Evolutionary conservation across 2,329 filamentous ascomycete species (phyloP).

Genomic region (Talaromyces sp.): DNA sequence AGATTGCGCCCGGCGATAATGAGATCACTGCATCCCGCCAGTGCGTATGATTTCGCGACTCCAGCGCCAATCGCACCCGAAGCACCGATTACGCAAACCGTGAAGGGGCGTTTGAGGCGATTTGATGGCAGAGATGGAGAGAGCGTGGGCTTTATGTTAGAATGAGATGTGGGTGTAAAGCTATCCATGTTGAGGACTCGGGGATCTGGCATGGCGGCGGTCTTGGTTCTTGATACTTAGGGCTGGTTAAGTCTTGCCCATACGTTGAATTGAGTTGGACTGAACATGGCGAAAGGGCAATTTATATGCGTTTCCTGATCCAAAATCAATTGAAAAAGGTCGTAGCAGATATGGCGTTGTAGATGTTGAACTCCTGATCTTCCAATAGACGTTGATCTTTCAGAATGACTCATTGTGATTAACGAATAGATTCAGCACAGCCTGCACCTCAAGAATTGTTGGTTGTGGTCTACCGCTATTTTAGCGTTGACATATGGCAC

Average conservation of each 20-base stretch:
- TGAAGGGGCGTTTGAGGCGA: conserved; percentile 25
- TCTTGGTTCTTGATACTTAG: not conserved
- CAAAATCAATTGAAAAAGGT: not conserved
- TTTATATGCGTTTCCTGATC: not conserved
- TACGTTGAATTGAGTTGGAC: not conserved
- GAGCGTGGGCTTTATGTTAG: conserved; percentile 5
- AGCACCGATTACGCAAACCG: conserved; percentile 34
- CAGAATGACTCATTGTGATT: conserved; percentile 15
- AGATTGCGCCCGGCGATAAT: conserved; percentile 30
- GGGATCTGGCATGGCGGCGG: conserved; percentile 15
- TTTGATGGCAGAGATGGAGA: conserved; percentile 10
- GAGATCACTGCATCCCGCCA: conserved; percentile 29
- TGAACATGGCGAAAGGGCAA: not conserved
- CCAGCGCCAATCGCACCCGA: conserved; percentile 35
- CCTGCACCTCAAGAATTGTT: not conserved
- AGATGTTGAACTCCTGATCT: not conserved
- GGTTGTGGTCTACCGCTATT: not conserved
- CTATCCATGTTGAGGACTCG: conserved; percentile 20
- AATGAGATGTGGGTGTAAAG: conserved; percentile 13
- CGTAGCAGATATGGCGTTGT: not conserved
- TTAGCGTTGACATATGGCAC: not conserved
- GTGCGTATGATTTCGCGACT: conserved; percentile 31
- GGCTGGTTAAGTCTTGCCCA: not conserved
- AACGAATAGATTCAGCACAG: not conserved
- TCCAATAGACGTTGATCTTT: not conserved